A percentile compares a stretch with the other conserved stretches of the same genome.
Evolutionary conservation across 2,329 filamentous ascomycete species (phyloP).

Genomic region (Fusarium pseudocircinatum): DNA sequence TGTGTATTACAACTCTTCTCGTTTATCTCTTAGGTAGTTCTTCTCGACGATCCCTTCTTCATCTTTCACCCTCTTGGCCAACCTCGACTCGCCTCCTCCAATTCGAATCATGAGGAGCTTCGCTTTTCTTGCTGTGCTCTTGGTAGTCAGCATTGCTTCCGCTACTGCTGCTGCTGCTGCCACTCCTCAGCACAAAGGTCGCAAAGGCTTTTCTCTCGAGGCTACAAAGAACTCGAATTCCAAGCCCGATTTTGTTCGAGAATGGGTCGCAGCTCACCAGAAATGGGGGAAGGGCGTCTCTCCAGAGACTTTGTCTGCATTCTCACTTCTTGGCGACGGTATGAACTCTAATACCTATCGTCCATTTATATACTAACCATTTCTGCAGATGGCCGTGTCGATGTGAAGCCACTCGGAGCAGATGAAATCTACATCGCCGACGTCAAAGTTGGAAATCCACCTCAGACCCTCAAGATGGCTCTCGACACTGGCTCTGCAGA

Average conservation of each 20-base stretch:
- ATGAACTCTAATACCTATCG: not conserved
- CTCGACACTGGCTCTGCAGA: conserved; percentile 66
- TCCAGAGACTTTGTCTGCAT: conserved; percentile 26
- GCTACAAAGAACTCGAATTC: conserved; percentile 33
- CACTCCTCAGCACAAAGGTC: conserved; percentile 5
- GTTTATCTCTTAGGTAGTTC: not conserved
- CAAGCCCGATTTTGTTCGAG: conserved; percentile 47
- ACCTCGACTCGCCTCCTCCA: not conserved
- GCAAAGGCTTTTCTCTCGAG: conserved; percentile 45
- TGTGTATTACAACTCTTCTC: not conserved
- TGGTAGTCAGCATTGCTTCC: conserved; percentile 14
- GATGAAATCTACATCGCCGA: conserved; percentile 58
- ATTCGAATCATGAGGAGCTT: conserved; percentile 26
- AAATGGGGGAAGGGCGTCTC: conserved; percentile 48
- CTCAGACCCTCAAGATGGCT: conserved; percentile 59
- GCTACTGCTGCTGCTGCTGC: conserved; percentile 15
- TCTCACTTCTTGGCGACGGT: conserved; percentile 47
- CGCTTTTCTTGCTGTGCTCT: conserved; percentile 26
- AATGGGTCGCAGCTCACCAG: conserved; percentile 47
- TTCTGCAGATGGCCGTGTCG: conserved; percentile 45
- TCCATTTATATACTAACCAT: conserved; percentile 14
- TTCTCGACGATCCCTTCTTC: not conserved
- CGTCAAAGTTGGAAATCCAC: conserved; percentile 58
- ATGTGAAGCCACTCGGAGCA: conserved; percentile 50
- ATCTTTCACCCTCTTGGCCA: not conserved